Conservation (phyloP, 1,284 basidiomycete genomes). For the Tilletia setariae region DNA sequence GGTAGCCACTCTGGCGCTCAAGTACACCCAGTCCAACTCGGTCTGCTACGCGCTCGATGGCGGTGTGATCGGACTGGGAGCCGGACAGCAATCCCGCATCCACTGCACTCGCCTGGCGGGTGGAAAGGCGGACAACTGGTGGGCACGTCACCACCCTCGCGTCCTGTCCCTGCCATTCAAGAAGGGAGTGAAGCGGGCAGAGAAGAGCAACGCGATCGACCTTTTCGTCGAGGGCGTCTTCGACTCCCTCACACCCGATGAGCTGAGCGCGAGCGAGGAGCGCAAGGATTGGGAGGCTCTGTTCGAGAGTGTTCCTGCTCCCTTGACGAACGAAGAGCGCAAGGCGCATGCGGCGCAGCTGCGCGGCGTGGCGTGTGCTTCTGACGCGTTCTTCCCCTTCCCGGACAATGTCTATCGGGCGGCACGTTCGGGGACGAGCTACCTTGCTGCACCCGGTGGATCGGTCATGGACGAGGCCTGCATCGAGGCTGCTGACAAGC, state of each 20-base stretch:
- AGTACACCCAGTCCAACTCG: constrained; percentile 99
- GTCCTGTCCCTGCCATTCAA: constrained; percentile 91
- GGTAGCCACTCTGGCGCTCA: constrained; percentile 84
- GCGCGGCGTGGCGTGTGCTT: constrained; percentile 80
- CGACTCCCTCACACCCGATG: constrained; percentile 64
- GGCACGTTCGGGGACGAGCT: constrained; percentile 82
- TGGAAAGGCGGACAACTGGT: constrained; percentile 98
- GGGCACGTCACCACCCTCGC: constrained; percentile 92
- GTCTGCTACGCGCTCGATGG: constrained; percentile 94
- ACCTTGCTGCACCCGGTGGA: constrained; percentile 89
- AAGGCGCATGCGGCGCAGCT: constrained; percentile 42
- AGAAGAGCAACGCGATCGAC: constrained; percentile 97
- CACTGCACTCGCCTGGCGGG: constrained; percentile 98
- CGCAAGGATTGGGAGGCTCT: constrained; percentile 83
- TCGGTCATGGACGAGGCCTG: constrained; percentile 83
- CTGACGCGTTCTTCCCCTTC: constrained; percentile 99
- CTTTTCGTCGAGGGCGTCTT: constrained; percentile 86
- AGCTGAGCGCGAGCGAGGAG: constrained; percentile 59
- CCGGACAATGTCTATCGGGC: constrained; percentile 95
- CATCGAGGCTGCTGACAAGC: constrained; percentile 47
- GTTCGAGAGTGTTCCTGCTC: constrained; percentile 72
- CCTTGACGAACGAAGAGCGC: constrained; percentile 71
- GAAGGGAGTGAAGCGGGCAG: constrained; percentile 92
- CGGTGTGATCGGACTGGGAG: constrained; percentile 90
- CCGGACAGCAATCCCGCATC: constrained; percentile 97